Base-by-base conservation (phyloP, 495 filamentous ascomycete species). In the Oidiodendron maius region DNA sequence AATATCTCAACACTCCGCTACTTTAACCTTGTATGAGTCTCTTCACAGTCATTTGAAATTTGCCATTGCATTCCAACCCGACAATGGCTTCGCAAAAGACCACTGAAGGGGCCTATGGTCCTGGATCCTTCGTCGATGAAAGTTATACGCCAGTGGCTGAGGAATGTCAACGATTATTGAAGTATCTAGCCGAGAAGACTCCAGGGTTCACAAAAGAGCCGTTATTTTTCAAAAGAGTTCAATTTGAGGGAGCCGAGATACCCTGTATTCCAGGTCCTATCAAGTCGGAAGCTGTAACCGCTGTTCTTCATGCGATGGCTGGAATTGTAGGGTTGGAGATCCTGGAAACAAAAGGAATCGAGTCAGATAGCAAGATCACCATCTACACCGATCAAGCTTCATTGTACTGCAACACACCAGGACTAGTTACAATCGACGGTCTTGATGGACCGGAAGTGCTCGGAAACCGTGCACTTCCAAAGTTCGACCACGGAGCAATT, bases 311-410 rank as follows among this genome's bases (percentile, higher is more conserved):
- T 26, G 62, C 47, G 20, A 62, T 64, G 60, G 34, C 48, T 4
- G 62, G 60, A 21, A 22, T 64, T 30, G 34, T 64, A 11, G 62
- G 53, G 13, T 41, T 54, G 24, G 62, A 64, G 50, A 64, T 64
- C 18, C 46, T 60, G 13, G 17, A 48, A 12, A 44, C 61, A 23
- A 49, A 58, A 3, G 52, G 57, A 23, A n/a, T n/a, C n/a, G 22
- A 12, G 16, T 21, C 32, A 48, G 49, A 10, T 25, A 34, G 17
- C 47, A 59, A 18, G 4, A 22, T 41, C n/a, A 8, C 39, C 25
- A 39, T 64, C 46, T 48, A 59, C 41, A 61, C 57, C n/a, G 57
- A 55, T 3, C 60, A 64, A 10, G 41, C 53, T 3, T 51, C 51
- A 5, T 48, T 64, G 6, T 64, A 53, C 46, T 52, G 55, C 5